These are phyloP conservation scores for Brasilioporus rufonigricans DNA, from an alignment of 768 basidiomycete species.

Conservation along the genomic window DNA sequence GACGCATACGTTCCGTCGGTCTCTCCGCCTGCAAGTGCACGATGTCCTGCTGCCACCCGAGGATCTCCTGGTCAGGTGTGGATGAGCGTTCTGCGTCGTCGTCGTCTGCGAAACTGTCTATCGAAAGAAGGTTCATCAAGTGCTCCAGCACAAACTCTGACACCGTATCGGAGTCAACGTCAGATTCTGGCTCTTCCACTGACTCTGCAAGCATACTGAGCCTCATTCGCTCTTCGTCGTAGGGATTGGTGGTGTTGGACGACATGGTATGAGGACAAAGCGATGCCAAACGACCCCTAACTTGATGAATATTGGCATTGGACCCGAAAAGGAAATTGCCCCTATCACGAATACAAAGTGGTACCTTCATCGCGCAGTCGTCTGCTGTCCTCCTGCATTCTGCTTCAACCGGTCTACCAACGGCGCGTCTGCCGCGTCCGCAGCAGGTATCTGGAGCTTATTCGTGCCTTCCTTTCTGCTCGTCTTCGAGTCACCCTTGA, in stretches of 20 bases:
- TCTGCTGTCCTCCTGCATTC: constrained; percentile 58
- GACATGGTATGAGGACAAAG: neutral
- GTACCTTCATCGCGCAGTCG: constrained; percentile 49
- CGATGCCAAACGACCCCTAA: neutral
- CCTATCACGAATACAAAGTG: constrained; percentile 3
- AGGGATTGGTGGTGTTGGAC: neutral
- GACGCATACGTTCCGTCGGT: neutral
- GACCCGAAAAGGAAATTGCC: neutral
- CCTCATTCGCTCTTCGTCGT: neutral
- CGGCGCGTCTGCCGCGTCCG: constrained; percentile 71
- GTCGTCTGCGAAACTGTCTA: neutral
- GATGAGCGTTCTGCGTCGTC: neutral
- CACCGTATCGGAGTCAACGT: neutral
- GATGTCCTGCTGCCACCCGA: too few species aligned
- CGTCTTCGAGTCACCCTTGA: constrained; percentile 68
- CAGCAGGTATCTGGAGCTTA: constrained; percentile 75
- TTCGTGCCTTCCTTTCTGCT: constrained; percentile 56
- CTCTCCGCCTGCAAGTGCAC: neutral
- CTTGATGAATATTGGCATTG: neutral
- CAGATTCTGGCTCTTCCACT: neutral
- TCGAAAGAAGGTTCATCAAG: neutral
- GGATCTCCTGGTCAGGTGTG: too few species aligned
- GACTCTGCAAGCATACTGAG: neutral
- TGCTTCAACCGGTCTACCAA: constrained; percentile 59
- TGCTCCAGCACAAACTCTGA: neutral